Percentiles rank a stretch among this genome's conserved stretches.
Evolutionary conservation across 2,329 filamentous ascomycete genomes (phyloP).

Genomic region (Cadophora gregata): DNA sequence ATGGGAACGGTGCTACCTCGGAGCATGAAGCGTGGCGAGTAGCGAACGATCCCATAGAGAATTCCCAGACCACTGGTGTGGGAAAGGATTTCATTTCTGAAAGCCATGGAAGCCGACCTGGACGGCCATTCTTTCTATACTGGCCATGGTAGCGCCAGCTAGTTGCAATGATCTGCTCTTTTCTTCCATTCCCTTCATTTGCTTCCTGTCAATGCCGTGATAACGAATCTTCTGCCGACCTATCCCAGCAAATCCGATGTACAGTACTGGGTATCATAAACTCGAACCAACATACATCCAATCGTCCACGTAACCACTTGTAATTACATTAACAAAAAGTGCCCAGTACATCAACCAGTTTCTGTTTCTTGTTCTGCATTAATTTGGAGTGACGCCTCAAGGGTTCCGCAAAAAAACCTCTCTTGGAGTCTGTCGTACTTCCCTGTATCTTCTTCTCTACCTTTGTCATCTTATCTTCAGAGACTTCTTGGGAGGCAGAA

Average conservation of each 20-base stretch:
- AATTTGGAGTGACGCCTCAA: constrained; percentile 5
- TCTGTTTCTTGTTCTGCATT: constrained; percentile 35
- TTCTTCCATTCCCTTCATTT: neutral
- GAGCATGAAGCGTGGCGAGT: neutral
- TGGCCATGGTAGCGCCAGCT: neutral
- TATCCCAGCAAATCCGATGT: neutral
- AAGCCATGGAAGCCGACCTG: neutral
- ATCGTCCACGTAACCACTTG: neutral
- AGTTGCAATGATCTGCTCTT: neutral
- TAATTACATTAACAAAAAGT: constrained; percentile 30
- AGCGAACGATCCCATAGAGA: neutral
- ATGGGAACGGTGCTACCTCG: too few relatives aligned
- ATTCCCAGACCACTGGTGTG: neutral
- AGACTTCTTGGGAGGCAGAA: neutral
- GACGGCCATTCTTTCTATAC: neutral
- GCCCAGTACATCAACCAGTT: constrained; percentile 33
- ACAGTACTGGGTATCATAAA: constrained; percentile 15
- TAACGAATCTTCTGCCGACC: neutral
- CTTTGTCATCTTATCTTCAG: constrained; percentile 1
- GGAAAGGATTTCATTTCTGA: neutral
- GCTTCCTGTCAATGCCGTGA: neutral
- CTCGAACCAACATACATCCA: neutral
- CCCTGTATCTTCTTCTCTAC: neutral
- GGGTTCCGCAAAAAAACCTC: neutral
- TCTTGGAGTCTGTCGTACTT: neutral